Evolutionary conservation across 148 eudicot species (phyloP).

Genomic region (Oxyria digyna): DNA sequence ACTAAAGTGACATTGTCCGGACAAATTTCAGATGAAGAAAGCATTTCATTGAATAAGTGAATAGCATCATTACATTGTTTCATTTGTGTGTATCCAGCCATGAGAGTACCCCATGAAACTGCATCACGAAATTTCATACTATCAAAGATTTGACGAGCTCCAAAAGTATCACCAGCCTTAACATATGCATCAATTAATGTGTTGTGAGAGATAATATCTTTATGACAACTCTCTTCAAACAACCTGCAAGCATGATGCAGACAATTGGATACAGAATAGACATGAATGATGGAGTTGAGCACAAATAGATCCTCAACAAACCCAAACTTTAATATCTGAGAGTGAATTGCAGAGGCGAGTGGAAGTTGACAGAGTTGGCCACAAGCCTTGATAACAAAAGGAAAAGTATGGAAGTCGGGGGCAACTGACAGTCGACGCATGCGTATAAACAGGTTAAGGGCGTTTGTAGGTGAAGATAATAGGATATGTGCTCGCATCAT

Average conservation of each 20-base stretch:
- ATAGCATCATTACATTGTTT: constrained; percentile 40
- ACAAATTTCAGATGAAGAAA: constrained; percentile 14
- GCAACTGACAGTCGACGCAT: constrained; percentile 44
- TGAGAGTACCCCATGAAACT: constrained; percentile 68
- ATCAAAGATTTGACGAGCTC: constrained; percentile 50
- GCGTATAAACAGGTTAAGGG: constrained; percentile 28
- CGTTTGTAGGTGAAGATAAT: constrained; percentile 32
- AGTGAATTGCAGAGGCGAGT: constrained; percentile 33
- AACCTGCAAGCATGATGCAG: constrained; percentile 29
- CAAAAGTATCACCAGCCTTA: constrained; percentile 38
- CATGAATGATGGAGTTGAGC: constrained; percentile 41
- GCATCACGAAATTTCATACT: constrained; percentile 49
- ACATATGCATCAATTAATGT: constrained; percentile 62
- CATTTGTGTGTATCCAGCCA: constrained; percentile 61
- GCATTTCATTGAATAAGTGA: constrained; percentile 44
- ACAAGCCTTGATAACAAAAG: constrained; percentile 65
- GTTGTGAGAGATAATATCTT: constrained; percentile 60
- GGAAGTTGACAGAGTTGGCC: constrained; percentile 20
- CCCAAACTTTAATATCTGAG: constrained; percentile 43
- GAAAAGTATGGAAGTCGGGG: constrained; percentile 71
- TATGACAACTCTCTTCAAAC: constrained; percentile 40
- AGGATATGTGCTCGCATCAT: constrained; percentile 57
- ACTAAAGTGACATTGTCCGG: constrained; percentile 60
- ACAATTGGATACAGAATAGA: constrained; percentile 19
- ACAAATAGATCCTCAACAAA: constrained; percentile 44